phyloP scores from a whole-genome alignment of 116 monocot species.

The Dioscorea cayenensis region DNA sequence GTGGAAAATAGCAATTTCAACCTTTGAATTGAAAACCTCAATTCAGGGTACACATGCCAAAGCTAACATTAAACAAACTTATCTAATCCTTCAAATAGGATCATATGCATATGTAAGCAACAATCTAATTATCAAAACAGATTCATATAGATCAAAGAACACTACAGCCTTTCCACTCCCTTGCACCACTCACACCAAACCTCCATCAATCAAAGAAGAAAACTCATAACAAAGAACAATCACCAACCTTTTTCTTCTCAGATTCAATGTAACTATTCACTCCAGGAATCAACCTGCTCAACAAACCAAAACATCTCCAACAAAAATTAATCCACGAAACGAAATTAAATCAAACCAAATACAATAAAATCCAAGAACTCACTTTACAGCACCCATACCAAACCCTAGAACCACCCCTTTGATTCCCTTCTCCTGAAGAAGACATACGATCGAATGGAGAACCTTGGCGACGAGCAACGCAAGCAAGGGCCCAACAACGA shows the following conservation, averaged over 20 bases:
- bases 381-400: constrained; percentile 58
- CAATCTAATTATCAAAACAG: background rate
- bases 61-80: background rate
- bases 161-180: too few species aligned
- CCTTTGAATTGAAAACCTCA: too few species aligned
- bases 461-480: constrained; percentile 56
- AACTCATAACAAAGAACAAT: background rate
- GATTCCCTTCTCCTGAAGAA: constrained; percentile 52
- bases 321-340: constrained; percentile 2
- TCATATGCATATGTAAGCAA: background rate
- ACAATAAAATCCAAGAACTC: constrained; percentile 1
- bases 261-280: constrained; percentile 62
- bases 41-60: too few species aligned
- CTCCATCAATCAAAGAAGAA: too few species aligned
- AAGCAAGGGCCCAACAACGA: constrained; percentile 53
- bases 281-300: constrained; percentile 74
- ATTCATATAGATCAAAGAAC: too few species aligned
- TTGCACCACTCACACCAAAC: too few species aligned
- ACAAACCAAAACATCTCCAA: constrained; percentile 16
- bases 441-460: constrained; percentile 33
- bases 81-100: background rate
- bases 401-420: constrained; percentile 37
- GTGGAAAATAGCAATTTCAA: too few species aligned
- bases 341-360: background rate
- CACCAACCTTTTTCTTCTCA: constrained; percentile 84